These are phyloP conservation scores for Alisma plantagoaquatica DNA, from an alignment of 106 monocot species.

Conservation along the genomic window DNA sequence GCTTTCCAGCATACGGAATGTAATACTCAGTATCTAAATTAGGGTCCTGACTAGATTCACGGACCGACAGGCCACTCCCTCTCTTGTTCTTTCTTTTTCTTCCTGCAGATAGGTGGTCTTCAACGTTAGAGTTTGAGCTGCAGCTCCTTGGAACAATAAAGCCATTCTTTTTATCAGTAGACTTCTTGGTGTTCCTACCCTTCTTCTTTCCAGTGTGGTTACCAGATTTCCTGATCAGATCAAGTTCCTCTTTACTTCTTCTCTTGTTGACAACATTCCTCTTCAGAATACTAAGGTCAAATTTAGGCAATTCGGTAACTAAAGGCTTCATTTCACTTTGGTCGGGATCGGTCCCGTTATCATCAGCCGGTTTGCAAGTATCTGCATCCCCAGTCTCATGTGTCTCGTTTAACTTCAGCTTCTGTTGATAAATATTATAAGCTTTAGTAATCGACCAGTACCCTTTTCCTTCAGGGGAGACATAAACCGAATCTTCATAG, in stretches of 20 bases:
- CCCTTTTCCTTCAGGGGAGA: background rate
- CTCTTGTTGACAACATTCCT: background rate
- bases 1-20: background rate
- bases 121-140: background rate
- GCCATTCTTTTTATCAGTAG: background rate
- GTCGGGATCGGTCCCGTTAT: background rate
- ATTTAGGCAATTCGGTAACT: background rate
- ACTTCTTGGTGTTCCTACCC: background rate
- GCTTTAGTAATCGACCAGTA: background rate
- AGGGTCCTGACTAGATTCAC: background rate
- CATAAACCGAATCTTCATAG: background rate
- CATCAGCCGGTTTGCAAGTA: background rate
- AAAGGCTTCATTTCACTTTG: background rate
- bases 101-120: background rate
- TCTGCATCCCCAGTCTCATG: background rate
- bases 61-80: background rate
- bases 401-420: no score
- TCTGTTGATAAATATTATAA: background rate
- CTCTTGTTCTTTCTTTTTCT: background rate
- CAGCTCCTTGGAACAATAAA: background rate
- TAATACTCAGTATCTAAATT: background rate
- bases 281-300: background rate
- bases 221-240: no score
- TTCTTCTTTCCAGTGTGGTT: background rate
- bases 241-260: background rate